Base-by-base conservation (phyloP, 2,329 filamentous ascomycete species). In the Trichophyton equinum region DNA sequence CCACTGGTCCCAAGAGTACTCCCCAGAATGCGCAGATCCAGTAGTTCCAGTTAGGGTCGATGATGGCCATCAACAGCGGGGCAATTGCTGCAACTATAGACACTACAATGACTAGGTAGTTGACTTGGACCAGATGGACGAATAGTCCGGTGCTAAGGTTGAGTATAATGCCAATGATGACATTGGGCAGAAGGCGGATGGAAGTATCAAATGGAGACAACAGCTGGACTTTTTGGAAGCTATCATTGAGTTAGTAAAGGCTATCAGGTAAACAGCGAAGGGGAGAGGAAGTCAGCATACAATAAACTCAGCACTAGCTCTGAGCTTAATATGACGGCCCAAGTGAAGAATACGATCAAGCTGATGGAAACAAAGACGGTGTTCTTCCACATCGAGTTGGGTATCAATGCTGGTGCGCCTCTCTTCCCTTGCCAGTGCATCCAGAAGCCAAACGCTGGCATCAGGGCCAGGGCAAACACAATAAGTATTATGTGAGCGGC, bases 301-400 rank as follows among this genome's bases (percentile, higher is more conserved):
- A 57, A 82, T 3, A 82, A 68, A 65, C 75, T 79, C 18, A 72
- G 68, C 57, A 78, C 79, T 0, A 77, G 69, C 64, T 82, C 79
- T 65, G 80, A 74, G 0, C 72, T 72, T 55, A 79, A 78, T 4
- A 78, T 62, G 0, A 78, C 76, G 0, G 75, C 78, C 61, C 71
- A 78, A 0, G 78, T 74, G 3, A 82, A 63, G 3, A 78, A 67
- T 0, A 82, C 73, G 3, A 75, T 79, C 2, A 78, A 65, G 65
- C 83, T 86, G 20, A 83, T 78, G 27, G 72, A 76, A 0, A 80
- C 78, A 65, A 86, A 86, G 2, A 79, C 70, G 0, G 70, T 68
- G 51, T 82, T 84, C n/a, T 72, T 76, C 84, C 84, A 86, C 0
- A 86, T 70, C 0, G 77, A 78, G 67, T 86, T 85, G 0, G 84